A percentile compares a stretch with the other conserved stretches of the same genome.
Conservation (phyloP, 2,329 filamentous ascomycete species). For the Penicillium sp. region DNA sequence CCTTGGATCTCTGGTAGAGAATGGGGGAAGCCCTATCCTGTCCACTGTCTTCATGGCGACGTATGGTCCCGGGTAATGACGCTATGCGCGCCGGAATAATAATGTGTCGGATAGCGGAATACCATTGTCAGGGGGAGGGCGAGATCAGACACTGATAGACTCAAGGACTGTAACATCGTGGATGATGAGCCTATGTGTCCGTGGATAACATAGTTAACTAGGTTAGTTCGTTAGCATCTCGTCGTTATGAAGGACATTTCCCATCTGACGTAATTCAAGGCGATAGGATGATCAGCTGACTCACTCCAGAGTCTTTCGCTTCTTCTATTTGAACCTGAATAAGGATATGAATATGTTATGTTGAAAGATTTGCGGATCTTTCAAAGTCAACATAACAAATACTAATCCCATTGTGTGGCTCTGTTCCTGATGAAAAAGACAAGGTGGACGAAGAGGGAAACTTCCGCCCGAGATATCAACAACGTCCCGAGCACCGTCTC, state of each 20-base stretch:
- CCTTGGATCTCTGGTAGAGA: background rate
- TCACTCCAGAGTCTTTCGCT: too few species aligned
- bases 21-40: constrained; percentile 3
- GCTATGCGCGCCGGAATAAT: constrained; percentile 9
- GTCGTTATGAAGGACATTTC: background rate
- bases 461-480: background rate
- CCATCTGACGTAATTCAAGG: background rate
- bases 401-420: background rate
- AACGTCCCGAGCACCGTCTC: background rate
- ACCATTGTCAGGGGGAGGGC: background rate
- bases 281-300: background rate
- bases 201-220: too few species aligned
- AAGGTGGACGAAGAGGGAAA: background rate
- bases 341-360: too few species aligned
- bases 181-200: too few species aligned
- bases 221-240: too few species aligned
- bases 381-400: too few species aligned
- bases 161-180: too few species aligned
- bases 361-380: too few species aligned
- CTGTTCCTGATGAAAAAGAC: background rate
- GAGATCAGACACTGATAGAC: background rate
- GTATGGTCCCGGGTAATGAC: constrained; percentile 11
- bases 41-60: constrained; percentile 5
- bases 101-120: constrained; percentile 7
- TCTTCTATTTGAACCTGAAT: too few species aligned